These are phyloP conservation scores for Knufia fluminis DNA, from an alignment of 2,329 filamentous ascomycete species.

Conservation along the genomic window DNA sequence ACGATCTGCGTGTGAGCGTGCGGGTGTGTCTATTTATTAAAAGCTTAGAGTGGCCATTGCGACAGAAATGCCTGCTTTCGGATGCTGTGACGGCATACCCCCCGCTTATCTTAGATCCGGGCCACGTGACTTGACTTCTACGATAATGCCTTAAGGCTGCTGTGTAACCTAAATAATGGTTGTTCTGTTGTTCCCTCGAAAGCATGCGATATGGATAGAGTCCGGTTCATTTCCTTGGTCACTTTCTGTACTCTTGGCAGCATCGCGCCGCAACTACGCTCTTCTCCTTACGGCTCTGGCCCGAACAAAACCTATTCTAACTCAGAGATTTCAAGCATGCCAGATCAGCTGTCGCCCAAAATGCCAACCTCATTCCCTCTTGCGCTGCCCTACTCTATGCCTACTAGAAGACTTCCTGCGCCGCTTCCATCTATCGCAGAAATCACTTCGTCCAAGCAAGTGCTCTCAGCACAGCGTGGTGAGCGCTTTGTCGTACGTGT, in stretches of 20 bases:
- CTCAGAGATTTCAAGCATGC: constrained; percentile 1
- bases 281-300: constrained; percentile 1
- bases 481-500: constrained; percentile 7
- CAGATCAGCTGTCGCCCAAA: background rate
- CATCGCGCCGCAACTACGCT: background rate
- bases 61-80: too few species aligned
- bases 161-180: too few species aligned
- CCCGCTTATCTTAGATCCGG: too few species aligned
- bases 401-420: constrained; percentile 1
- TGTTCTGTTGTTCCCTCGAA: background rate
- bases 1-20: too few species aligned
- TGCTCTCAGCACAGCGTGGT: constrained; percentile 10
- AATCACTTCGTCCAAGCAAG: constrained; percentile 17
- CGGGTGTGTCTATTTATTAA: too few species aligned
- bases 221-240: constrained; percentile 1
- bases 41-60: too few species aligned
- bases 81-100: too few species aligned
- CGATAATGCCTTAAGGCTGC: too few species aligned
- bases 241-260: constrained; percentile 1
- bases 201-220: background rate
- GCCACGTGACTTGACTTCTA: too few species aligned
- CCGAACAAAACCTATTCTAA: background rate
- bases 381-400: constrained; percentile 5
- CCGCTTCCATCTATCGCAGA: constrained; percentile 20
- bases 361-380: constrained; percentile 7